Percentiles rank a stretch among this genome's conserved stretches.
These are phyloP conservation scores for Dryas octopetala DNA, from an alignment of 306 rosid genomes.

Conservation along the genomic window DNA sequence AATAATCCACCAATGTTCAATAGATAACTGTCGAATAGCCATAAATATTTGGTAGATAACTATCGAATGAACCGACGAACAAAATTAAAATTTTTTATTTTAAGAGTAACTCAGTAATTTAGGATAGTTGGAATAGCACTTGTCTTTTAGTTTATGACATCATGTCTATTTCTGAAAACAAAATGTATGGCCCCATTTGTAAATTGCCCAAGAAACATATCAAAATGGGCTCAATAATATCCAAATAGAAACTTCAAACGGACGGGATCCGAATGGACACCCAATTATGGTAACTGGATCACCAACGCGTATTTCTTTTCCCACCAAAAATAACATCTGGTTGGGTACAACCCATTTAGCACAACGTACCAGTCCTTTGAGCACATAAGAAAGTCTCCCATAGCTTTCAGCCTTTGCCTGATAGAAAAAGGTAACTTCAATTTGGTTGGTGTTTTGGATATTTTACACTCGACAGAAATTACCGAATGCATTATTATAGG, in stretches of 20 bases:
- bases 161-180: background rate
- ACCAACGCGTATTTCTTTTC: background rate
- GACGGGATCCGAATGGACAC: background rate
- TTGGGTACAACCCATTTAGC: background rate
- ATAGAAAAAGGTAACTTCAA: background rate
- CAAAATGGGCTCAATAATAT: background rate
- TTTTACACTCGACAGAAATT: conserved; percentile 1
- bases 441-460: background rate
- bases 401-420: background rate
- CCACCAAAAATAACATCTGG: conserved; percentile 1
- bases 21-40: too few species aligned
- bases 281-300: background rate
- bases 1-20: too few species aligned
- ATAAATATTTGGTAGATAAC: too few species aligned
- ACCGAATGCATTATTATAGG: conserved; percentile 14
- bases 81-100: too few species aligned
- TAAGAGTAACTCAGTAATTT: too few species aligned
- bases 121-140: too few species aligned
- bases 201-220: background rate
- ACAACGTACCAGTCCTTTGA: background rate
- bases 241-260: background rate
- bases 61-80: too few species aligned
- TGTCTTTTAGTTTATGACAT: background rate
- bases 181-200: background rate
- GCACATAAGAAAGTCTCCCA: background rate